Evolutionary conservation across 2,329 filamentous ascomycete genomes (phyloP), one percentile per base, ranked within the genome.

Genomic region (Lomentospora prolificans): DNA sequence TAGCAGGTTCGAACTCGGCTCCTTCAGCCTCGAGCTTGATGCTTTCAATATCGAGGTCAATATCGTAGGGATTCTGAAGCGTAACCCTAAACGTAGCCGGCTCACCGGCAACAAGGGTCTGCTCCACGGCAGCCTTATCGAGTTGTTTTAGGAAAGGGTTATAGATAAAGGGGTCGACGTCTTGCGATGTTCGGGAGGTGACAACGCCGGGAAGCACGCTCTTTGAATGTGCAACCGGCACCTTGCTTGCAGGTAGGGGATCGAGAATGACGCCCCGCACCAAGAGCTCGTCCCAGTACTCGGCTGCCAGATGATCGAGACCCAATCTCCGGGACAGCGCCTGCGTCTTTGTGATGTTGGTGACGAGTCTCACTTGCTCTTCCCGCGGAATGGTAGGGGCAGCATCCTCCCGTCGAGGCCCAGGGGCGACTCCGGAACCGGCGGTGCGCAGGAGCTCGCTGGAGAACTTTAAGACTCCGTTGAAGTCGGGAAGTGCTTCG

Each of bases 221-320:
- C 59, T 75, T 80, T 2, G 77, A 74, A 63, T 90, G 87, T 4
- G 85, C 77, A 53, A 89, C 79, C 0, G 89, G 85, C 14, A 79
- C 78, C 60, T 80, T 78, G 9, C 78, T 77, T 44, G 75, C 70
- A 8, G 83, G 74, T 36, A 82, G 69, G 24, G 86, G 75, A 53
- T 90, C 81, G 46, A 95, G 73, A 55, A 85, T 81, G 62, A 95
- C 75, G 60, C 84, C 84, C 52, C 94, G 84, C 50, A 99, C 79
- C 7, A 99, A 75, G 63, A 97, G 97, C 64, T 96, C 90, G 67
- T 99, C 94, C 94, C 94, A 99, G 66, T 96, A 99, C 62, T 94
- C 87, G 4, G 90, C 90, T 54, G 84, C 78, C 44, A 92, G 70
- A 56, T 86, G 72, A 4, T 79, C 73, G 27, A 90, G 72, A 0